Conservation (phyloP, 148 eudicot genomes). For the Salicornia ramosissima region DNA sequence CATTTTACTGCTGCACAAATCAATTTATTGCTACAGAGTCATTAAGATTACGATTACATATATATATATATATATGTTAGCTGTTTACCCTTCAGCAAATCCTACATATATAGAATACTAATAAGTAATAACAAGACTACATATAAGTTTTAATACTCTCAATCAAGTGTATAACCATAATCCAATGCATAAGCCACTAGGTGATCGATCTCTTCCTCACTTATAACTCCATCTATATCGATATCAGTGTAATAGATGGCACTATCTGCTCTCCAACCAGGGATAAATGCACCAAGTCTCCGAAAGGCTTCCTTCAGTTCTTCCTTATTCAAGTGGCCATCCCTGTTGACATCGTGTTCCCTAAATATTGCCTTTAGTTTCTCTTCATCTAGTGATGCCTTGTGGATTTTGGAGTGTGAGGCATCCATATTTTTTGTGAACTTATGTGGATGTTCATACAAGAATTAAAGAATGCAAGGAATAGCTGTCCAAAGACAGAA, state of each 20-base stretch:
- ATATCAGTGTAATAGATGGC: slow-evolving; percentile 26
- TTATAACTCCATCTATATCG: slow-evolving; percentile 25
- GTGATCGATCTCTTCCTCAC: slow-evolving; percentile 30
- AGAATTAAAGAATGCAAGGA: not conserved
- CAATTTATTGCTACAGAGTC: slow-evolving; percentile 4
- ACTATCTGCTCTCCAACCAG: slow-evolving; percentile 22
- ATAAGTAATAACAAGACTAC: not conserved
- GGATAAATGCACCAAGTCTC: slow-evolving; percentile 19
- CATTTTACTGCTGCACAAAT: no score
- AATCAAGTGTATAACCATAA: slow-evolving; percentile 29
- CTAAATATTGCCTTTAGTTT: slow-evolving; percentile 20
- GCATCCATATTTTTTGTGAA: not conserved
- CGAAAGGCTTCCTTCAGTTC: slow-evolving; percentile 30
- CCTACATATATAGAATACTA: not conserved
- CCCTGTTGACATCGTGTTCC: slow-evolving; percentile 25
- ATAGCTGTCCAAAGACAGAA: not conserved
- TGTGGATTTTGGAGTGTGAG: not conserved
- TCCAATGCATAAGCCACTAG: slow-evolving; percentile 32
- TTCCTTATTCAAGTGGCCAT: slow-evolving; percentile 27
- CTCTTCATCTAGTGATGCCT: slow-evolving; percentile 16
- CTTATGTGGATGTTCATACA: not conserved
- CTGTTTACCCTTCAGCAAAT: not conserved
- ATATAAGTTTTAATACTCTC: slow-evolving; percentile 12
- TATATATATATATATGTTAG: not conserved
- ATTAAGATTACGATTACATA: slow-evolving; percentile 1